Evolutionary conservation across 768 basidiomycete species (phyloP), one percentile per base, ranked within the genome.

Genomic region (Gloeopeniophorella convolvens): DNA sequence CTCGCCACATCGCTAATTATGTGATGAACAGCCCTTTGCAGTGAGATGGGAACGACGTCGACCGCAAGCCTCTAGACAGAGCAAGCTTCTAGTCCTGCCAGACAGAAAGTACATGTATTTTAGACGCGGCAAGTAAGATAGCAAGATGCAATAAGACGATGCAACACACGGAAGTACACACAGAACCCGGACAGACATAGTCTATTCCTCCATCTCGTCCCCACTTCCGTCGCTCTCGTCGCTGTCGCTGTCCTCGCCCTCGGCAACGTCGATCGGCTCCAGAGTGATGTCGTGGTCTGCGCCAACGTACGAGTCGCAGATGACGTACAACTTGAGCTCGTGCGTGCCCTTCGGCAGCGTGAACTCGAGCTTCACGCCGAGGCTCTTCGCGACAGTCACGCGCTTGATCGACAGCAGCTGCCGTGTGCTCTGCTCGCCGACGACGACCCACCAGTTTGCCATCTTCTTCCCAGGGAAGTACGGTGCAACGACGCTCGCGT

Each of bases 371-470:
- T 92, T 92, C 54, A 88, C 84, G 15, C 72, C 70, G n/a, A 97
- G 76, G 57, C 66, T 73, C 65, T 83, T 72, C 57, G 72, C 73
- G 35, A 92, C 79, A 0, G 95, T 95, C 26, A 97, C 89, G 35
- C 85, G 85, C 77, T 94, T 80, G 74, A 89, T 75, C 72, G 69
- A 89, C 73, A 91, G 83, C 11, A 99, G 72, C 59, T 91, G 86
- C 31, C 82, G 79, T n/a, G 79, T 82, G 28, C 72, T 72, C 5
- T 84, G 75, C 45, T 94, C 88, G n/a, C 91, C 92, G 11, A 97
- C 76, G 40, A 98, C 93, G 28, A 97, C 76, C 94, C 94, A 98
- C 95, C 94, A 98, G 61, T 92, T 93, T 49, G 88, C 82, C 67
- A 91, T 79, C 74, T 97, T 97, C 68, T 84, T 85, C 46, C 70